Percentiles rank a stretch among this genome's conserved stretches.
Conservation (phyloP, 78 protist genomes). For the Monocercomonoides exilis region DNA sequence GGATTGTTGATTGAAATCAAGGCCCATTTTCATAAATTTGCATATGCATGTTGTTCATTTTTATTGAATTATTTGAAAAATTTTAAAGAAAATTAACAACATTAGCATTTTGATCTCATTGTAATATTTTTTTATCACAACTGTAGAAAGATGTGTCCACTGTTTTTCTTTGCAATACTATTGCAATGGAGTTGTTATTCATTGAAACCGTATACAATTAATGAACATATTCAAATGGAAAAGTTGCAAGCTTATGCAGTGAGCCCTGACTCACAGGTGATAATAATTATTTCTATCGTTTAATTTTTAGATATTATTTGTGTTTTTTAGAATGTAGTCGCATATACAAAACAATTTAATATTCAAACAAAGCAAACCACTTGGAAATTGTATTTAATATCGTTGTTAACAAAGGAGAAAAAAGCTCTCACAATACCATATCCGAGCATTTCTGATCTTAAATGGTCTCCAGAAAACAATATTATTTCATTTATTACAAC, state of each 20-base stretch:
- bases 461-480: neutral
- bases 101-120: neutral
- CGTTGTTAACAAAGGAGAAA: neutral
- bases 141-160: neutral
- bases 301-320: neutral
- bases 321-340: no score
- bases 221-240: neutral
- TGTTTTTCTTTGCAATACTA: neutral
- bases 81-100: neutral
- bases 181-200: neutral
- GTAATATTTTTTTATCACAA: neutral
- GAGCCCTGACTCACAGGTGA: neutral
- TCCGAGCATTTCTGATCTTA: neutral
- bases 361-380: neutral
- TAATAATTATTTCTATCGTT: neutral
- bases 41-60: neutral
- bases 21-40: neutral
- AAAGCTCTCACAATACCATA: neutral
- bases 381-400: neutral
- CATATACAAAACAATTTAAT: neutral
- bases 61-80: neutral
- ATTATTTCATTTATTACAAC: neutral
- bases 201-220: neutral
- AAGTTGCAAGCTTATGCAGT: neutral
- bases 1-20: neutral